phyloP scores from a whole-genome alignment of 371 early-diverging fungal species.

The Mortierella sp. region DNA sequence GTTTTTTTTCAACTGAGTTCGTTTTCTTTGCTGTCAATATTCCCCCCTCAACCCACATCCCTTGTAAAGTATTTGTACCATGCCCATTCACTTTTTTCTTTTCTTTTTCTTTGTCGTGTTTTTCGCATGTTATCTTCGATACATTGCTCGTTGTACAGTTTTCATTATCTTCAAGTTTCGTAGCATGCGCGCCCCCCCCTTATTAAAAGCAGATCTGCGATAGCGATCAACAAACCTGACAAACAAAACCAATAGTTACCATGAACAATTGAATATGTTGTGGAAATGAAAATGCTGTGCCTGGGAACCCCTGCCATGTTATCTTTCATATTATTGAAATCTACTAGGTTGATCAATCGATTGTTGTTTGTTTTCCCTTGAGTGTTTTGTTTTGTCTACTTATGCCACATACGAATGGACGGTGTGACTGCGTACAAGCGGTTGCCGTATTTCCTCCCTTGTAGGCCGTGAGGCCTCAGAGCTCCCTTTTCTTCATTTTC shows the following conservation, averaged over 20 bases:
- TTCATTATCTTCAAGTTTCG: not conserved
- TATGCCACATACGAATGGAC: no score
- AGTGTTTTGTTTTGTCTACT: not conserved
- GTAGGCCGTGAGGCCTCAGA: conserved; percentile 4
- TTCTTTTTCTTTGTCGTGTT: not conserved
- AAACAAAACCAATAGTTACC: not conserved
- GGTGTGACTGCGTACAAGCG: not conserved
- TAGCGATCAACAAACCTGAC: conserved; percentile 1
- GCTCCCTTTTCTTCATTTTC: conserved; percentile 15
- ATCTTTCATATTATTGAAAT: no score
- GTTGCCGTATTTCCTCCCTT: not conserved
- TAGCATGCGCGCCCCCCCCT: not conserved
- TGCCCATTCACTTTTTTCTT: not conserved
- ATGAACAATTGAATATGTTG: not conserved
- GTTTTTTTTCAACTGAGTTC: not conserved
- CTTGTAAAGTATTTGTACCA: conserved; percentile 36
- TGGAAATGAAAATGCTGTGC: no score
- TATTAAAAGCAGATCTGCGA: not conserved
- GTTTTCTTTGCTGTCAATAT: conserved; percentile 15
- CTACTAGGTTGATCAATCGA: no score
- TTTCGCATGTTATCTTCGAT: not conserved
- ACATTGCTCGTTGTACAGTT: not conserved
- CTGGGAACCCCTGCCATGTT: no score
- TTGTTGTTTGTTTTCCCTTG: not conserved
- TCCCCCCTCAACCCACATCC: conserved; percentile 14